Evolutionary conservation across 495 filamentous ascomycete genomes (phyloP).

Genomic region (Saxophila tyrrhenica): DNA sequence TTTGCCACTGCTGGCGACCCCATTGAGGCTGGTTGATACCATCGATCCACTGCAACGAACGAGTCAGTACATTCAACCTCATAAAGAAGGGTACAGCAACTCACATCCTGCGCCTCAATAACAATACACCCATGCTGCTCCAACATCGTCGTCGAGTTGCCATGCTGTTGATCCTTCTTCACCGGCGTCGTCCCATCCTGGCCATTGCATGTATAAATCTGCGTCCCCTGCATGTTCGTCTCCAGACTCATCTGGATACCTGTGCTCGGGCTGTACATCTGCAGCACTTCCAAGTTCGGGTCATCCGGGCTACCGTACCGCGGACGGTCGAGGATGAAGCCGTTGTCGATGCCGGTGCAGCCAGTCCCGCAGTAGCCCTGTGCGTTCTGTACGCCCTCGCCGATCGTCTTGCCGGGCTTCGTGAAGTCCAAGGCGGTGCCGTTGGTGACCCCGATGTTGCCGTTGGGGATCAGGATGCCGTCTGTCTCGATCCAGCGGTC

Average conservation of each 20-base stretch:
- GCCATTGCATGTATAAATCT: conserved; percentile 65
- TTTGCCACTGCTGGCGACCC: conserved; percentile 35
- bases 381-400: conserved; percentile 48
- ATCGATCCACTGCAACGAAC: conserved; percentile 51
- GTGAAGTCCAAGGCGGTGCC: conserved; percentile 61
- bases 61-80: neutral
- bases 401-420: conserved; percentile 52
- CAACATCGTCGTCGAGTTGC: conserved; percentile 27
- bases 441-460: conserved; percentile 49
- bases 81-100: neutral
- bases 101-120: conserved; percentile 44
- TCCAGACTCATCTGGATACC: conserved; percentile 64
- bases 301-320: conserved; percentile 42
- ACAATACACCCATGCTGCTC: conserved; percentile 64
- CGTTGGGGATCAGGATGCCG: conserved; percentile 61
- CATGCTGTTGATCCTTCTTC: conserved; percentile 43
- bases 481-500: conserved; percentile 57
- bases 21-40: conserved; percentile 72
- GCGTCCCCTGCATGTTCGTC: conserved; percentile 65
- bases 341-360: conserved; percentile 65
- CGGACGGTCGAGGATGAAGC: conserved; percentile 57
- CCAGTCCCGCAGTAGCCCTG: conserved; percentile 25
- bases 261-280: conserved; percentile 44
- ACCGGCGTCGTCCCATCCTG: conserved; percentile 54
- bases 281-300: conserved; percentile 49